Evolutionary conservation across 2,329 filamentous ascomycete species (phyloP), one percentile per base, ranked within the genome.

Genomic region (Lomentospora prolificans): DNA sequence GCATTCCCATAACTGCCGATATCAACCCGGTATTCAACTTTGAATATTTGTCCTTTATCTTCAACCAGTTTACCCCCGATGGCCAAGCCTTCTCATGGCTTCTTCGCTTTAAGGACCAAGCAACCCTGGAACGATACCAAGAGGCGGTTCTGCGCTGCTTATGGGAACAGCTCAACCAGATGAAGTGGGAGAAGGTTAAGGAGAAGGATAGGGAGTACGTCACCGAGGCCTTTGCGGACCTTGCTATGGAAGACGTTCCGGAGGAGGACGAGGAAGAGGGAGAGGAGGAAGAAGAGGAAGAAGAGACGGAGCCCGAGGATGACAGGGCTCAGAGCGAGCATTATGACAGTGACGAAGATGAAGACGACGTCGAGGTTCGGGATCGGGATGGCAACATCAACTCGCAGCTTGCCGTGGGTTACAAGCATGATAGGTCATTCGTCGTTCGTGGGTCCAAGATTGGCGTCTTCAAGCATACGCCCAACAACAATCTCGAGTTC

Each of bases 21-120:
- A 90, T 97, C 70, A 97, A 97, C 64, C 94, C 94, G 0, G 91
- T 99, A 19, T 99, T 97, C 76, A 97, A 97, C 72, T 97, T 96
- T 62, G 94, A 99, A 69, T 97, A 92, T 64, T 78, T 96, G n/a
- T 97, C 92, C 0, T 97, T 97, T 68, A 96, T 99, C 65, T 99
- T 99, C 79, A 99, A 99, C 65, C 90, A 96, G 67, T 97, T 96
- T 68, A 81, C 87, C 12, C 80, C 85, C 33, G 89, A 96, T 69
- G 90, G 91, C 2, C 88, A 87, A 1, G 92, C 94, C 3, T 95
- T 91, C 69, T 99, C 94, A 1, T 99, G 94, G 92, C 80, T 99
- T 12, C 75, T 99, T 33, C 85, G 91, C 12, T 99, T 99, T 75
- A 89, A 87, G 64, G 87, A 96, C 61, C 87, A 90, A 62, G 75